Evolutionary conservation across 164 flowering plant genomes (phyloP), one percentile per base, ranked within the genome.

Genomic region (Cinnamomum chago): DNA sequence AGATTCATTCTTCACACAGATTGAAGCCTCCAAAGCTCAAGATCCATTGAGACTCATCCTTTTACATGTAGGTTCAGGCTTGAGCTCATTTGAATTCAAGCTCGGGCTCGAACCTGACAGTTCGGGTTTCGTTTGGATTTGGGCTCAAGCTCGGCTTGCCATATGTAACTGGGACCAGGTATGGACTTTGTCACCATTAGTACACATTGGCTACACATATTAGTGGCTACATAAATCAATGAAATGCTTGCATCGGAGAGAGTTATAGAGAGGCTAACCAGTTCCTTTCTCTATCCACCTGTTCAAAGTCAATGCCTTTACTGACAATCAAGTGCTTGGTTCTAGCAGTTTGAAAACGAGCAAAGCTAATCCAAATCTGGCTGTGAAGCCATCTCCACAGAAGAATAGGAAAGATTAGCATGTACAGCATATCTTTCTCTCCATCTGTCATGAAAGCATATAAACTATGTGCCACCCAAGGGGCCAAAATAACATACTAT

Each of bases 271-370:
- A 18, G 12, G 64, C 70, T 60, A 22, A 76, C 87, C 87, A 85
- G 77, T 80, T 75, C 47, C 82, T 75, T 71, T 85, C 87, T 73
- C 85, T 60, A 68, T 83, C 88, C 47, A 85, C 88, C 75, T 85
- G 88, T 27, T 85, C 83, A 50, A 83, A 85, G 10, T 85, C 88
- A 30, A 85, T 74, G 64, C 78, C 66, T 67, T 58, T 82, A 7
- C 74, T 82, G 25, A 78, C 75, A 50, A 83, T 82, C 47, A 75
- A 51, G 72, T 80, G 81, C 22, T 62, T 74, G 51, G 72, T 77
- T 68, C 76, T 67, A 14, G 76, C 79, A 14, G 67, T 77, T 51
- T 77, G 79, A 55, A 73, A 73, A 14, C 79, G 79, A 30, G 79
- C 47, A 40, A 73, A 52, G 67, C 70, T 73, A 2, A 69, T 77